Base-by-base conservation (phyloP, 768 basidiomycete species). In the Collybiopsis luxurians region DNA sequence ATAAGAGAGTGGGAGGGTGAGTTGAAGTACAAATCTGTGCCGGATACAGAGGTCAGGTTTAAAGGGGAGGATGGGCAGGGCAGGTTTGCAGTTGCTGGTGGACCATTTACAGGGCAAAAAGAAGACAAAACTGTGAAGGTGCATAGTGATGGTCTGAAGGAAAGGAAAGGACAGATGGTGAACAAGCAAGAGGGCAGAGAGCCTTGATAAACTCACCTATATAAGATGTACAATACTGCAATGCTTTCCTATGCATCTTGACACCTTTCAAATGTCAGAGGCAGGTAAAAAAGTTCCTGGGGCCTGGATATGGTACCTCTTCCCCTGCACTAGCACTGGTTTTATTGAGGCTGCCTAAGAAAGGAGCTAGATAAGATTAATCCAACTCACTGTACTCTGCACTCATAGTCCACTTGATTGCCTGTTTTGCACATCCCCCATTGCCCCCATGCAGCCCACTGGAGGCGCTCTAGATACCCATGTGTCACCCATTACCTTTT, bases 1-100 rank as follows among this genome's bases (percentile, higher is more conserved):
- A 75, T 78, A 51, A 81, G 68, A 34, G 50, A 51, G 36, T 51
- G 50, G 31, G 50, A 51, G 24, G 50, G 50, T 26, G 50, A 51
- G 31, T 47, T 47, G 2, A 28, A 26, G 13, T 49, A 49, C 13
- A 19, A 49, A 7, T 30, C 27, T 26, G 48, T 11, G 7, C 31
- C 48, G 28, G 31, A 19, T 2, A 21, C 7, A 23, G 48, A 36
- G 21, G 17, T 49, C 30, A 49, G 21, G 21, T 34, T 49, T 21
- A 49, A 49, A 49, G 17, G 48, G 19, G 48, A 21, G 48, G 48
- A 49, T 31, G 27, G 19, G 34, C 9, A 4, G 48, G 48, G 11
- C 48, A 28, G 15, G 17, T n/a, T 34, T 49, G 27, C 4, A 28
- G 28, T 49, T 49, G 48, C 28, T 21, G 31, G 31, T 49, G 48